Conservation (phyloP, 257 asterid species). For the Primulina eburnea region DNA sequence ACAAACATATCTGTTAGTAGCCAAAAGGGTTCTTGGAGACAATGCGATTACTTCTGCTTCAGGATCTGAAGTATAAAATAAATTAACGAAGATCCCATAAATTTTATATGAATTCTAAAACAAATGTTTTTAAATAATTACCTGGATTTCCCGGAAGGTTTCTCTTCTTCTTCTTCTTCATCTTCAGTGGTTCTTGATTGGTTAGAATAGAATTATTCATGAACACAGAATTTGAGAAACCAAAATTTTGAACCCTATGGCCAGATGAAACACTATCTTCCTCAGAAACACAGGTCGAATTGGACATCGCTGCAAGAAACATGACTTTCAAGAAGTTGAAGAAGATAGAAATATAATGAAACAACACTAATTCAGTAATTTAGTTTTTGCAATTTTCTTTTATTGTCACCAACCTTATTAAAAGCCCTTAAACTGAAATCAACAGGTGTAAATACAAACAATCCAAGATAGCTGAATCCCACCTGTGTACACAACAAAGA, state of each 20-base stretch:
- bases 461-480: conserved; percentile 32
- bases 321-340: conserved; percentile 31
- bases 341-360: background rate
- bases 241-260: conserved; percentile 50
- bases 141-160: conserved; percentile 91
- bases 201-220: conserved; percentile 25
- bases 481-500: conserved; percentile 30
- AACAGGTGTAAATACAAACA: conserved; percentile 40
- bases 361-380: background rate
- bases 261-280: conserved; percentile 50
- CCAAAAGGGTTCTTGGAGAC: conserved; percentile 68
- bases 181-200: conserved; percentile 38
- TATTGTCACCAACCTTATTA: conserved; percentile 45
- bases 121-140: conserved; percentile 11
- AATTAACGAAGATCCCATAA: background rate
- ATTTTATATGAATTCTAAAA: background rate
- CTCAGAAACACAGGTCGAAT: conserved; percentile 45
- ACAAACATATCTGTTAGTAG: conserved; percentile 75
- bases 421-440: conserved; percentile 35
- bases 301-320: conserved; percentile 46
- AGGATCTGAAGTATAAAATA: conserved; percentile 47
- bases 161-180: conserved; percentile 63
- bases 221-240: conserved; percentile 41
- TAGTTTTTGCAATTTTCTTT: conserved; percentile 21
- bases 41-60: conserved; percentile 87